Percentiles rank a stretch among this genome's conserved stretches.
Evolutionary conservation across 176 grass and related monocot genomes (phyloP).

Genomic region (Oryza meridionalis): DNA sequence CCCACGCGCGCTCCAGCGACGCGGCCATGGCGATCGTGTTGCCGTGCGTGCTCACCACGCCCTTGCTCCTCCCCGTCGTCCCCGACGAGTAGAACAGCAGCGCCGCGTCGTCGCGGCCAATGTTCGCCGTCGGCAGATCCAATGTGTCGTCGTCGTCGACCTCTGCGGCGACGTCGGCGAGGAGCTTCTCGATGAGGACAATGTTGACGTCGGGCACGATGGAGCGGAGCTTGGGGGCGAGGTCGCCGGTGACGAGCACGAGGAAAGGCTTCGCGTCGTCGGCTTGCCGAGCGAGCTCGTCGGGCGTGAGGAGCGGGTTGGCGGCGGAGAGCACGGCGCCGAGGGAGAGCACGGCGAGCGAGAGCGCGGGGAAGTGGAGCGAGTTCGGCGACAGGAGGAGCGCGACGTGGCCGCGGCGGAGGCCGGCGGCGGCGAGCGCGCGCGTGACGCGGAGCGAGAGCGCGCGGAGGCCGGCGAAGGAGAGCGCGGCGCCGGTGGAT

Average conservation of each 20-base stretch:
- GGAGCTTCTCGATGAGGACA: slow-evolving; percentile 46
- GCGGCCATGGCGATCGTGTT: slow-evolving; percentile 42
- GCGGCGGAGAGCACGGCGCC: slow-evolving; percentile 54
- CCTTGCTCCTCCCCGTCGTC: slow-evolving; percentile 70
- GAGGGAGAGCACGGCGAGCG: slow-evolving; percentile 49
- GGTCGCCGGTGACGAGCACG: slow-evolving; percentile 37
- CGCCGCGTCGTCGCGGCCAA: slow-evolving; percentile 20
- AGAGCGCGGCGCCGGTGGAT: slow-evolving; percentile 35
- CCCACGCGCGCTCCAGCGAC: slow-evolving; percentile 36
- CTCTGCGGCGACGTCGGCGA: slow-evolving; percentile 5
- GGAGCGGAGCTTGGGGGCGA: slow-evolving; percentile 37
- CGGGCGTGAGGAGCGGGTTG: slow-evolving; percentile 48
- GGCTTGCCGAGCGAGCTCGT: slow-evolving; percentile 45
- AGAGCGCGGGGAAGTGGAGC: slow-evolving; percentile 45
- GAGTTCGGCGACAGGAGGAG: slow-evolving; percentile 54
- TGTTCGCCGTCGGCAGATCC: not conserved
- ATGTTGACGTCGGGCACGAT: not conserved
- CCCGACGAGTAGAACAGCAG: slow-evolving; percentile 63
- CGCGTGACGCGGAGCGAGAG: slow-evolving; percentile 1
- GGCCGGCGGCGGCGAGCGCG: not conserved
- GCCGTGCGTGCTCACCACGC: slow-evolving; percentile 53
- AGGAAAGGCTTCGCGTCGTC: slow-evolving; percentile 37
- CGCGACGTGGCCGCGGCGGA: slow-evolving; percentile 41
- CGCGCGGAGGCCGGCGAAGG: slow-evolving; percentile 38
- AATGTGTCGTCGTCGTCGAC: not conserved